Conservation (phyloP, 192 early-diverging fungal genomes). For the Rhizophagus clarus region DNA sequence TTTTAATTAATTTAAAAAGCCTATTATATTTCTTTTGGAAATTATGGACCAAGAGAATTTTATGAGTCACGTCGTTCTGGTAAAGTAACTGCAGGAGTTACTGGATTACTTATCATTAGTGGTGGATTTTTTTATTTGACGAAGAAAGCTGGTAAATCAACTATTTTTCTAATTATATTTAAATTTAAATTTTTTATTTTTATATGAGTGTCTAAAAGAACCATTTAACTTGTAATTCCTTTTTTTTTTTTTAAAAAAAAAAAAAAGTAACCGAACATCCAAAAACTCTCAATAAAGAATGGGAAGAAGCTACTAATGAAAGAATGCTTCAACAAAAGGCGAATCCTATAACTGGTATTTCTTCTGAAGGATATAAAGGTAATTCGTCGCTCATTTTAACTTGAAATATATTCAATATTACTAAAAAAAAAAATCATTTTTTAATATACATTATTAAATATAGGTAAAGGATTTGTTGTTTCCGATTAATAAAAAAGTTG, state of each 20-base stretch:
- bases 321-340: constrained; percentile 67
- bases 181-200: too few species aligned
- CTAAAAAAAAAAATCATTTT: too few species aligned
- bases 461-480: background rate
- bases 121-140: constrained; percentile 55
- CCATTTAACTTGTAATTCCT: too few species aligned
- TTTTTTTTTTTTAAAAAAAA: too few species aligned
- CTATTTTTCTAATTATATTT: background rate
- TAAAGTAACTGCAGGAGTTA: constrained; percentile 70
- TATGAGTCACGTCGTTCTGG: constrained; percentile 66
- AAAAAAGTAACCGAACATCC: constrained; percentile 62
- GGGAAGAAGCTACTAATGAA: constrained; percentile 83
- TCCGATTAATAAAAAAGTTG: background rate
- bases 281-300: constrained; percentile 75
- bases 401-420: too few species aligned
- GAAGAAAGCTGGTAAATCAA: background rate
- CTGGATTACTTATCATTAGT: constrained; percentile 55
- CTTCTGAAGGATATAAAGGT: constrained; percentile 80
- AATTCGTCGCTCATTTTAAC: constrained; percentile 11
- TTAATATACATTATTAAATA: background rate
- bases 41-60: constrained; percentile 86
- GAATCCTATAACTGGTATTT: constrained; percentile 78
- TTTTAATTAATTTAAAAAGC: constrained; percentile 59
- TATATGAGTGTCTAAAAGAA: too few species aligned
- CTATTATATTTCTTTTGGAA: constrained; percentile 95